These are phyloP conservation scores for Tolypocladium ovalisporum DNA, from an alignment of 2,329 filamentous ascomycete species.

Conservation along the genomic window DNA sequence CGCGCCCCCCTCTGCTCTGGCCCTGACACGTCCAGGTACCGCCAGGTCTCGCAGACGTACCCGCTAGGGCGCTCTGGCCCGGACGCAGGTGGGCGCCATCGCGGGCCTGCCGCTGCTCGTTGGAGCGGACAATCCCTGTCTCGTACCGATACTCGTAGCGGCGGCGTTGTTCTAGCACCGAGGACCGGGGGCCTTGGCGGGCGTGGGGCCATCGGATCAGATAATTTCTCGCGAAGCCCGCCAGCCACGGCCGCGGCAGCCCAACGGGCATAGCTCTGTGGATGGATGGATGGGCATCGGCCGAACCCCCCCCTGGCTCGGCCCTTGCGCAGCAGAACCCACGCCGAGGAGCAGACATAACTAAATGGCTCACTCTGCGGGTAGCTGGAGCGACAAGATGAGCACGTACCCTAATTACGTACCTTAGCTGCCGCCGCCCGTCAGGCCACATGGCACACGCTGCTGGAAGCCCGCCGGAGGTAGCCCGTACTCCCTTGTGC, in stretches of 20 bases:
- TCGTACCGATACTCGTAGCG: slow-evolving; percentile 2
- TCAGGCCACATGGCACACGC: background rate
- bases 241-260: background rate
- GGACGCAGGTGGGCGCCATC: too few relatives aligned
- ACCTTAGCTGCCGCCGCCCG: too few relatives aligned
- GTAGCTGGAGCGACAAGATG: background rate
- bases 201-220: slow-evolving; percentile 19
- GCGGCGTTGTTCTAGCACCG: background rate
- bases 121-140: background rate
- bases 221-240: slow-evolving; percentile 20
- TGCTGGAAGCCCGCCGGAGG: background rate
- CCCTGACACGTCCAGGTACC: background rate
- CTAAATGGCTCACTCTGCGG: background rate
- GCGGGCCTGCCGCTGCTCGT: too few relatives aligned
- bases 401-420: too few relatives aligned
- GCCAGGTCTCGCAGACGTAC: background rate
- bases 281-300: background rate
- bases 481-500: background rate
- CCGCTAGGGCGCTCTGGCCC: background rate
- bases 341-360: too few relatives aligned
- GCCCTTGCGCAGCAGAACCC: background rate
- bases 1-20: background rate
- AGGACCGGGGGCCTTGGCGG: slow-evolving; percentile 3
- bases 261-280: background rate
- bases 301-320: background rate